Evolutionary conservation across 164 flowering plant species (phyloP).

Genomic region (Vitis rotundifolia): DNA sequence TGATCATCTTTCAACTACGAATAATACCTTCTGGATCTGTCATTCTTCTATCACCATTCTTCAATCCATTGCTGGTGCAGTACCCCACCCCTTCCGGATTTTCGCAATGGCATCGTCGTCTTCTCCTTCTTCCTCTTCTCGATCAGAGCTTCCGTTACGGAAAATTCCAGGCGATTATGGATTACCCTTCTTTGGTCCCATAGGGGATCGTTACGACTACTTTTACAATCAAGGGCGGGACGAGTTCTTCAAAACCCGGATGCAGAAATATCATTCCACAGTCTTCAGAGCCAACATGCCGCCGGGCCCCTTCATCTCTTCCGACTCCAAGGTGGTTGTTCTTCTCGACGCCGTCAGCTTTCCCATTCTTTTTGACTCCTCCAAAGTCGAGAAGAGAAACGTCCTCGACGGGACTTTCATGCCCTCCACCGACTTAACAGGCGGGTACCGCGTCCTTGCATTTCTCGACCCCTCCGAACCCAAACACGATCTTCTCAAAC

Average conservation of each 20-base stretch:
- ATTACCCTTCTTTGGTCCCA: slow-evolving; percentile 18
- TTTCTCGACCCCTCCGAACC: slow-evolving; percentile 31
- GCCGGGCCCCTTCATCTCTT: slow-evolving; percentile 28
- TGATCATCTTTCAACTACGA: too few relatives aligned
- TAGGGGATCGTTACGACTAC: slow-evolving; percentile 29
- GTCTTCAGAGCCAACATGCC: slow-evolving; percentile 31
- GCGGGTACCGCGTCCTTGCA: slow-evolving; percentile 20
- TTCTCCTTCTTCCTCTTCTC: too few relatives aligned
- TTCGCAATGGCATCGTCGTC: too few relatives aligned
- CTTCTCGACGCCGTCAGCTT: slow-evolving; percentile 24
- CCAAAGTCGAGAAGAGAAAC: slow-evolving; percentile 23
- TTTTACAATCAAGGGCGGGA: slow-evolving; percentile 29
- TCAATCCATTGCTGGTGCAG: too few relatives aligned
- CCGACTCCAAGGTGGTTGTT: slow-evolving; percentile 15
- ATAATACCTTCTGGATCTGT: too few relatives aligned
- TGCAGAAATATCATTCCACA: slow-evolving; percentile 20
- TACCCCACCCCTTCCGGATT: too few relatives aligned
- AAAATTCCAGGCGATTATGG: slow-evolving; percentile 32
- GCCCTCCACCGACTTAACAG: slow-evolving; percentile 29
- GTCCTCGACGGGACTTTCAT: slow-evolving; percentile 27
- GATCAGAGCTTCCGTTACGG: too few relatives aligned
- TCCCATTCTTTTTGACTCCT: slow-evolving; percentile 26
- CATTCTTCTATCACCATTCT: too few relatives aligned
- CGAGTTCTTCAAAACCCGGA: slow-evolving; percentile 17
- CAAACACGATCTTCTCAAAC: slow-evolving; percentile 17